Conservation (phyloP, 441 rosid genomes). For the Adansonia madagascariensis region DNA sequence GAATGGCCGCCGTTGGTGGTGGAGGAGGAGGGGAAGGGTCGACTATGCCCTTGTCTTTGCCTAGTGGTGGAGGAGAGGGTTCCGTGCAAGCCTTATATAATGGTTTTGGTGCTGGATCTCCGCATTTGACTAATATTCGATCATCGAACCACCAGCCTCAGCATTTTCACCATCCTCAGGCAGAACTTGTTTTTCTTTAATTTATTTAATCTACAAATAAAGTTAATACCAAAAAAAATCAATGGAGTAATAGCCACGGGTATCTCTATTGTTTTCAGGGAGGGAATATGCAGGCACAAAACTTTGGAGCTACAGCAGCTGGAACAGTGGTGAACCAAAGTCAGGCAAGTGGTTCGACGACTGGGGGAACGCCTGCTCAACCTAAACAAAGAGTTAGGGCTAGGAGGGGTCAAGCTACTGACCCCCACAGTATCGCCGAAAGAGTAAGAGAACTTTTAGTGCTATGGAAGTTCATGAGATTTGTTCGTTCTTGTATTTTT, state of each 20-base stretch:
- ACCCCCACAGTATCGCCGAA: conserved; percentile 95
- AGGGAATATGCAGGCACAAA: conserved; percentile 39
- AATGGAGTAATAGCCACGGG: too few relatives aligned
- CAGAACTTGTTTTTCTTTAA: background rate
- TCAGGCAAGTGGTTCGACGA: conserved; percentile 53
- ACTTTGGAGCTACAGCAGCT: conserved; percentile 36
- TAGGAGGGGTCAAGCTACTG: conserved; percentile 95
- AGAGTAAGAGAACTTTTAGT: conserved; percentile 45
- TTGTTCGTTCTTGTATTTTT: background rate
- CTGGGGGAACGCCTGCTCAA: conserved; percentile 50
- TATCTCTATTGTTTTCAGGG: conserved; percentile 25
- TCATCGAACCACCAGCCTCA: conserved; percentile 33
- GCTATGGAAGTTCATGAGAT: background rate
- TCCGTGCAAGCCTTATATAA: conserved; percentile 55
- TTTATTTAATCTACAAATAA: too few relatives aligned
- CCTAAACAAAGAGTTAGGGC: conserved; percentile 83
- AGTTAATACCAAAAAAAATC: too few relatives aligned
- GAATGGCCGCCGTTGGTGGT: conserved; percentile 27
- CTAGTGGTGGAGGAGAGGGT: conserved; percentile 41
- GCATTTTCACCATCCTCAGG: conserved; percentile 68
- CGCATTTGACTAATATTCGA: conserved; percentile 41
- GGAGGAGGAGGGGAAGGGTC: conserved; percentile 7
- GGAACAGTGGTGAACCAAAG: conserved; percentile 42
- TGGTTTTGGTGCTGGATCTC: conserved; percentile 67
- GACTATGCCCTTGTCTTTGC: conserved; percentile 36